These are phyloP conservation scores for Yueomyces sinensis DNA, from an alignment of 805 yeast species.

Conservation along the genomic window DNA sequence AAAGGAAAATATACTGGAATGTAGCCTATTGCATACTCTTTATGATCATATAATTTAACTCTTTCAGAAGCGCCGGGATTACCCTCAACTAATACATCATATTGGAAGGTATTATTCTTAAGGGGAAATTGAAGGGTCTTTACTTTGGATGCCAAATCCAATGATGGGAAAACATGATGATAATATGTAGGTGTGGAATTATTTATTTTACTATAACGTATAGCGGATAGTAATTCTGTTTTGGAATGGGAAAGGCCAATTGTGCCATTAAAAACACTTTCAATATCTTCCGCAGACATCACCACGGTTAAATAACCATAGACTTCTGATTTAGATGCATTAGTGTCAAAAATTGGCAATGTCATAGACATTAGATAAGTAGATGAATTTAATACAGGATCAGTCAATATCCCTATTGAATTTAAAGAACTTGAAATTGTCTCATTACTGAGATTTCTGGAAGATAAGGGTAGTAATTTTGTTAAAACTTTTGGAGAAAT, in stretches of 20 bases:
- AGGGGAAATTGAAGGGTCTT: slow-evolving; percentile 13
- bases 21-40: slow-evolving; percentile 43
- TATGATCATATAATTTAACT: slow-evolving; percentile 24
- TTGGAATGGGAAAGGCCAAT: slow-evolving; percentile 28
- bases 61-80: slow-evolving; percentile 31
- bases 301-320: slow-evolving; percentile 61
- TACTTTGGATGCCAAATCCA: slow-evolving; percentile 6
- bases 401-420: slow-evolving; percentile 40
- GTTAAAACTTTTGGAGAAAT: slow-evolving; percentile 24
- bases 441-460: too few relatives aligned
- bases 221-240: slow-evolving; percentile 22
- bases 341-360: slow-evolving; percentile 42
- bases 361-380: slow-evolving; percentile 60
- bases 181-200: slow-evolving; percentile 23
- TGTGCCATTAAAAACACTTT: slow-evolving; percentile 28
- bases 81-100: slow-evolving; percentile 24
- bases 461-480: slow-evolving; percentile 35
- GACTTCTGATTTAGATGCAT: slow-evolving; percentile 37
- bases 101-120: slow-evolving; percentile 22
- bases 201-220: slow-evolving; percentile 8
- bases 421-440: slow-evolving; percentile 33
- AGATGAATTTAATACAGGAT: slow-evolving; percentile 43
- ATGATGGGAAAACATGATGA: slow-evolving; percentile 31
- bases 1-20: slow-evolving; percentile 31
- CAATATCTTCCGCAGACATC: slow-evolving; percentile 33